Percentiles rank a stretch among this genome's conserved stretches.
Conservation (phyloP, 1,284 basidiomycete genomes). For the Boletus smithii region DNA sequence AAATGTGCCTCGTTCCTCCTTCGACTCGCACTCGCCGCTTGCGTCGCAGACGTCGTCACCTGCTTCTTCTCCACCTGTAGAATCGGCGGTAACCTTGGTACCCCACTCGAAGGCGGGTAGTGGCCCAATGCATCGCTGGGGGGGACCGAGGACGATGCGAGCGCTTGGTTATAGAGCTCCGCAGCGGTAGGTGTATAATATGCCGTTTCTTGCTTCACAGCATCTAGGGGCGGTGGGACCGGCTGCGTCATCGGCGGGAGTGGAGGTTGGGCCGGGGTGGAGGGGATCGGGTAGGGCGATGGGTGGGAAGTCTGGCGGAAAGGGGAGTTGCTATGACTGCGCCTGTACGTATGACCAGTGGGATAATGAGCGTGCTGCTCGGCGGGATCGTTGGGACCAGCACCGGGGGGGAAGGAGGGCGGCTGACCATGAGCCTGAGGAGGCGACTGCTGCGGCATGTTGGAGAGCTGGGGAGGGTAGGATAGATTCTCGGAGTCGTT, state of each 20-base stretch:
- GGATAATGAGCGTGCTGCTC: constrained; percentile 33
- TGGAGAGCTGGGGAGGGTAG: constrained; percentile 25
- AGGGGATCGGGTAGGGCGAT: constrained; percentile 38
- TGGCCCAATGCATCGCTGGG: constrained; percentile 38
- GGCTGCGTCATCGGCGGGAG: constrained; percentile 21
- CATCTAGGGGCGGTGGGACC: constrained; percentile 8
- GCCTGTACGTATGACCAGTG: constrained; percentile 34
- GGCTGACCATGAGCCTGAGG: constrained; percentile 26
- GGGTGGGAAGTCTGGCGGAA: constrained; percentile 35
- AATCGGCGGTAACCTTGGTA: constrained; percentile 75
- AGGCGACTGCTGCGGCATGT: constrained; percentile 31
- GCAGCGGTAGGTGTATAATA: constrained; percentile 43
- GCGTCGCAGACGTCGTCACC: constrained; percentile 93
- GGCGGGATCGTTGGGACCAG: constrained; percentile 34
- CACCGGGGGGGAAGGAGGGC: constrained; percentile 33
- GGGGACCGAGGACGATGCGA: constrained; percentile 29
- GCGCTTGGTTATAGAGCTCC: constrained; percentile 47
- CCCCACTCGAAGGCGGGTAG: constrained; percentile 51
- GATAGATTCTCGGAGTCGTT: constrained; percentile 26
- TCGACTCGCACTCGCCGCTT: constrained; percentile 85
- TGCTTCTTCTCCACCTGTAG: constrained; percentile 87
- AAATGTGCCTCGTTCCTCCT: constrained; percentile 89
- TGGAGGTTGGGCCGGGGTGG: constrained; percentile 36
- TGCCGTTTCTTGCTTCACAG: constrained; percentile 33
- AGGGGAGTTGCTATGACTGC: constrained; percentile 37